Percentiles rank a stretch among this genome's conserved stretches.
Conservation (phyloP, 2,329 filamentous ascomycete species). For the Diaporthe capsici region DNA sequence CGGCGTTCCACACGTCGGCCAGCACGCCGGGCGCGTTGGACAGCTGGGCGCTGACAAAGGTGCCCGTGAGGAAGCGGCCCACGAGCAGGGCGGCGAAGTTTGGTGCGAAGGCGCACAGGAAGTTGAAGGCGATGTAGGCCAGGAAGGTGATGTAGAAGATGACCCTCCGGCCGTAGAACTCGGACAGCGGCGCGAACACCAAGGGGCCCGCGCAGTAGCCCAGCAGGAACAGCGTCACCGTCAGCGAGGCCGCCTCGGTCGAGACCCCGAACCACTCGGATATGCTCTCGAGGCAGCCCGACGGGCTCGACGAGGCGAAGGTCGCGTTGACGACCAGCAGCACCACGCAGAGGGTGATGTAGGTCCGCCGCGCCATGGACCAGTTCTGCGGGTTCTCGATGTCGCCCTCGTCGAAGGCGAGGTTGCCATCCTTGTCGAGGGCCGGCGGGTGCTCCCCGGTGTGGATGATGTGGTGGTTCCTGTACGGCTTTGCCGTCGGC, state of each 20-base stretch:
- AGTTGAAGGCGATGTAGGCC: constrained; percentile 64
- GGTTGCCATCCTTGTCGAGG: constrained; percentile 63
- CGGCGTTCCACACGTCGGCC: constrained; percentile 66
- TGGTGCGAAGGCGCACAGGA: constrained; percentile 68
- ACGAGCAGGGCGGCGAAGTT: constrained; percentile 67
- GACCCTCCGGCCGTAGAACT: constrained; percentile 69
- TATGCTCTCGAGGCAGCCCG: constrained; percentile 57
- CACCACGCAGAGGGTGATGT: constrained; percentile 58
- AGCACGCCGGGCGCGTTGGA: constrained; percentile 66
- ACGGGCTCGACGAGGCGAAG: constrained; percentile 62
- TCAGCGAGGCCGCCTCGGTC: constrained; percentile 60
- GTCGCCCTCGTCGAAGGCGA: constrained; percentile 66
- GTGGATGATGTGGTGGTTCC: constrained; percentile 55
- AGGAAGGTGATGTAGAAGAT: constrained; percentile 66
- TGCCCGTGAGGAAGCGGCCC: constrained; percentile 69
- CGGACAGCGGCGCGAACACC: constrained; percentile 69
- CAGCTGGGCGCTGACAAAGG: constrained; percentile 65
- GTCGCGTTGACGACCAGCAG: constrained; percentile 69
- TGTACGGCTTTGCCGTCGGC: constrained; percentile 67
- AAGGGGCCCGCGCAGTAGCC: constrained; percentile 72
- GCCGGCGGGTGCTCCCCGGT: constrained; percentile 51
- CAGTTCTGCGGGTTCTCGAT: constrained; percentile 66
- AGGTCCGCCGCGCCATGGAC: constrained; percentile 55
- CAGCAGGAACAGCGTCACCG: constrained; percentile 68
- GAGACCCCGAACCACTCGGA: constrained; percentile 62